Base-by-base conservation (phyloP, 257 asterid species). In the Parsonsia alboflavescens region DNA sequence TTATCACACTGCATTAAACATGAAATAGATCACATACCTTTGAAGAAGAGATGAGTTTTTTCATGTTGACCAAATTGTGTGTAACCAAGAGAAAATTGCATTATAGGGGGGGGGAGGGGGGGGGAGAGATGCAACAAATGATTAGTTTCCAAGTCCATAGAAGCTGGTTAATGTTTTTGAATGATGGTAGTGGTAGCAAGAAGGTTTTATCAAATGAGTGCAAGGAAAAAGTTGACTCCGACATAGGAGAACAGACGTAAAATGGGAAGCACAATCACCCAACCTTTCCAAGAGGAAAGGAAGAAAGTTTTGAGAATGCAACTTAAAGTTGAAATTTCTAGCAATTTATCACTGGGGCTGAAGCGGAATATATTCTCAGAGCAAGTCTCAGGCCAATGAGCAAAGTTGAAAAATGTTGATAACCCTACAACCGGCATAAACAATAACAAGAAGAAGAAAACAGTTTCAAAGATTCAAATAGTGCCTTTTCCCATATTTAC, bases 1-100 rank as follows among this genome's bases (percentile, higher is more conserved):
- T 73, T 64, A 49, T 79, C 76, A 80, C 88, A 70, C 92, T 87
- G 86, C 81, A 85, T 67, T 61, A 71, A 52, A 71, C n/a, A 13
- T 48, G 56, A 61, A 28, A 44, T 21, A 58, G 30, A 59, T 19
- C 50, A 76, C 42, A 30, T 6, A 22, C 12, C 33, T 7, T 24
- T 24, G 30, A 50, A 13, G 54, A 63, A 28, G 36, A 26, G 33
- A 17, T 9, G 26, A 41, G 61, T 16, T 62, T 48, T 30, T 46
- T 57, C 59, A 30, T 62, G 22, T 15, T 11, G 2, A 10, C 8
- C 8, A 52, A 71, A 22, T 9, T 59, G 4, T 59, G 26, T 41
- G 19, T 44, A n/a, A 68, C 36, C 28, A 44, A 68, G 33, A n/a
- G 16, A 15, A 65, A 28, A 65, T 33, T 33, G 21, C 39, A 33